These are phyloP conservation scores for Cladorrhinum sp. DNA, from an alignment of 2,329 filamentous ascomycete species.

Conservation along the genomic window DNA sequence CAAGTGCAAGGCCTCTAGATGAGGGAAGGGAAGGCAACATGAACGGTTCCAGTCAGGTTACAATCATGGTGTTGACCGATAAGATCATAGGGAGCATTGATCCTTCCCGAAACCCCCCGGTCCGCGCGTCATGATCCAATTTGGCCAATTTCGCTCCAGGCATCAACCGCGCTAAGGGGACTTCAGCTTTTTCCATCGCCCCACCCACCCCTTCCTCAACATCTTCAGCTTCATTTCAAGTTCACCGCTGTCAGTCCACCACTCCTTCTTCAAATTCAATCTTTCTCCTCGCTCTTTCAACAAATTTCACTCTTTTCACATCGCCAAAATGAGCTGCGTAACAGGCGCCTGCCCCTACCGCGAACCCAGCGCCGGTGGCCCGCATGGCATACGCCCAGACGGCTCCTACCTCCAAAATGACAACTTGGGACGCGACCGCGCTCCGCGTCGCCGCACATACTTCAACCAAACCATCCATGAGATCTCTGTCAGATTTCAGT, in stretches of 20 bases:
- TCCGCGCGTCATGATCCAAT: background rate
- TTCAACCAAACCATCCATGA: background rate
- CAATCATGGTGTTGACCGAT: background rate
- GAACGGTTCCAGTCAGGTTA: no score
- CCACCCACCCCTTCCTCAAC: background rate
- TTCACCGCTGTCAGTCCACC: no score
- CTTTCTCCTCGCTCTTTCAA: background rate
- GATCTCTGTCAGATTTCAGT: background rate
- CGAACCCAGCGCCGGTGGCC: background rate
- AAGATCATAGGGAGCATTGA: background rate
- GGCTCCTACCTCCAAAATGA: background rate
- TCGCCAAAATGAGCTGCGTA: background rate
- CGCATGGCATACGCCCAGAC: background rate
- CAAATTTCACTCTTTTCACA: no score
- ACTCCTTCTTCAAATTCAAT: background rate
- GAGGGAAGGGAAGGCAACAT: no score
- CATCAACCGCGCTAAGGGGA: background rate
- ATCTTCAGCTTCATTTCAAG: background rate
- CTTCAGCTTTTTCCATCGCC: background rate
- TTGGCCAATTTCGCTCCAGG: background rate
- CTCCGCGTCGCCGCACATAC: background rate
- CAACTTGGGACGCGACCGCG: background rate
- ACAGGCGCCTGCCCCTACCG: background rate
- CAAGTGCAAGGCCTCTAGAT: no score
- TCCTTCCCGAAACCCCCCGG: background rate